Percentiles rank a stretch among this genome's conserved stretches.
These are phyloP conservation scores for Agrocybe praecox DNA, from an alignment of 768 basidiomycete species.

Conservation along the genomic window DNA sequence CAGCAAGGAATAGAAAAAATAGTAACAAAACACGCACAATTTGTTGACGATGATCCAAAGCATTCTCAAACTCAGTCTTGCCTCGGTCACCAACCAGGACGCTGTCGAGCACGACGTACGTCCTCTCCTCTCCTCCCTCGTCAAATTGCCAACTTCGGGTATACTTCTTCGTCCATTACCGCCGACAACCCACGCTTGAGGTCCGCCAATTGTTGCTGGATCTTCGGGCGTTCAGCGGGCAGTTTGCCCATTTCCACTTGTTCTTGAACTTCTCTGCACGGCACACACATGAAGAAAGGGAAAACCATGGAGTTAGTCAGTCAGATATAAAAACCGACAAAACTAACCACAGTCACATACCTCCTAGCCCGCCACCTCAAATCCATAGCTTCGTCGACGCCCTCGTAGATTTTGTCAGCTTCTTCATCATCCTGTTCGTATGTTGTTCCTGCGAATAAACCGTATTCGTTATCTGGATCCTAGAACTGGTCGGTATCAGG, in stretches of 20 bases:
- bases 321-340: not conserved
- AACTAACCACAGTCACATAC: slow-evolving; percentile 46
- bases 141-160: slow-evolving; percentile 96
- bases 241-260: slow-evolving; percentile 72
- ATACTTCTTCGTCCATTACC: slow-evolving; percentile 84
- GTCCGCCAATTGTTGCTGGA: slow-evolving; percentile 95
- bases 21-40: slow-evolving; percentile 45
- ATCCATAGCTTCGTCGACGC: slow-evolving; percentile 92
- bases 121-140: slow-evolving; percentile 85
- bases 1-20: not conserved
- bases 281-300: no score
- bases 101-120: slow-evolving; percentile 94
- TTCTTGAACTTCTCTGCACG: slow-evolving; percentile 72
- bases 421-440: slow-evolving; percentile 99
- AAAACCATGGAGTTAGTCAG: not conserved
- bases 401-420: slow-evolving; percentile 92
- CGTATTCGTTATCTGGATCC: slow-evolving; percentile 97
- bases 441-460: slow-evolving; percentile 92
- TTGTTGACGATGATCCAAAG: slow-evolving; percentile 77
- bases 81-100: slow-evolving; percentile 84
- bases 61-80: slow-evolving; percentile 75
- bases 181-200: slow-evolving; percentile 86
- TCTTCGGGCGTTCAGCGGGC: slow-evolving; percentile 88
- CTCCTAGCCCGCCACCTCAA: slow-evolving; percentile 75
- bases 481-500: slow-evolving; percentile 90